Evolutionary conservation across 345 rosid species (phyloP), one percentile per base, ranked within the genome.

Genomic region (Eucalyptus pauciflora): DNA sequence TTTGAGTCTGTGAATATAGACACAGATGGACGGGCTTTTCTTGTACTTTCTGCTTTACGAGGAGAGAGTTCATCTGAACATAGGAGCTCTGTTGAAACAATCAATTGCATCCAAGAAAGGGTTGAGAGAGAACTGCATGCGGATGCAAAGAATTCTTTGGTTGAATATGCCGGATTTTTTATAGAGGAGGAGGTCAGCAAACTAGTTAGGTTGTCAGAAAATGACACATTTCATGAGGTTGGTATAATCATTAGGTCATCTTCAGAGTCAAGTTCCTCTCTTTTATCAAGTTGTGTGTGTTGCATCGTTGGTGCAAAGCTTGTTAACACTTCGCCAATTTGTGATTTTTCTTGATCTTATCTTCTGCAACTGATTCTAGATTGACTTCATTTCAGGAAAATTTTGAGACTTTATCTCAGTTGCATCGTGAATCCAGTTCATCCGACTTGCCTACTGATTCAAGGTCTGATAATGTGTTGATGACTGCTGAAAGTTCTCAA

Each of bases 71-170:
- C 91, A 87, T 87, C 87, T 50, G 86, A 91, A 90, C 92, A 89
- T 89, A 90, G 80, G 86, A 87, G 60, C 86, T 76, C 87, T 80
- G 54, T 89, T 54, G 86, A 45, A 79, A 88, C 88, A 89, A 90
- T 89, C 87, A 89, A 86, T 86, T 92, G 71, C 92, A 92, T 96
- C 81, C 87, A 93, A 64, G 94, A 92, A 92, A 89, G 89, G 91
- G 94, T 96, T 49, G 95, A 91, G 92, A 91, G 91, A 69, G 97
- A 96, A 92, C 95, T 98, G 89, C 90, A 93, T 92, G 49, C 89
- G 86, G 95, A 96, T 92, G 90, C 93, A 60, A 91, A 92, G 94
- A 88, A 85, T 71, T 89, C 89, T 87, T 79, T 95, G 92, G 89
- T 88, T 64, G 92, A 94, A 31, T 96, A 95, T 94, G 86, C 91